These are phyloP conservation scores for Fagopyrum tataricum DNA, from an alignment of 148 eudicot species.

Conservation along the genomic window DNA sequence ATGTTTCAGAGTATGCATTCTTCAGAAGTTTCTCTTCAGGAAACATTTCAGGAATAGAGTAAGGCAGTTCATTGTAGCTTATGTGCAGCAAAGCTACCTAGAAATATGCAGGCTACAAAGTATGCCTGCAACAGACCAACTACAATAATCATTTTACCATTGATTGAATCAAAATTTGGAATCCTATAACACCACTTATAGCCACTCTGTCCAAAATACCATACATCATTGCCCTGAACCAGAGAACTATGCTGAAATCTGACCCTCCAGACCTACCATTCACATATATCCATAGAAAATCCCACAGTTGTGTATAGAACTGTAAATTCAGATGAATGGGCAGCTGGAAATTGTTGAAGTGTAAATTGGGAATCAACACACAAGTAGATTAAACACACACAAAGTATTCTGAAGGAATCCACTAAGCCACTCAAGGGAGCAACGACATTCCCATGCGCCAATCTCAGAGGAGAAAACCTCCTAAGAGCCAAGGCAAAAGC, in stretches of 20 bases:
- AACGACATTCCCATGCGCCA: too few species aligned
- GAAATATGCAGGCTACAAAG: not conserved
- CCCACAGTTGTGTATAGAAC: not conserved
- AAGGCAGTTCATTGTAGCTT: not conserved
- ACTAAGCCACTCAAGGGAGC: too few species aligned
- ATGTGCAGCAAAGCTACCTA: not conserved
- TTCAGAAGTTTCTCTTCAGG: not conserved
- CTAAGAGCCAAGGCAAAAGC: too few species aligned
- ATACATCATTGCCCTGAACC: not conserved
- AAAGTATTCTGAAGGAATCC: too few species aligned
- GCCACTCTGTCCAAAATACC: not conserved
- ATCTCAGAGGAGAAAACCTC: too few species aligned
- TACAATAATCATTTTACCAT: not conserved
- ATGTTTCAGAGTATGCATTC: not conserved
- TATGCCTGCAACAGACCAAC: not conserved
- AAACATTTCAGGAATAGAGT: not conserved
- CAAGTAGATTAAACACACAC: too few species aligned
- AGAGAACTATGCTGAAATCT: conserved; percentile 2
- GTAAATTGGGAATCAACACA: too few species aligned
- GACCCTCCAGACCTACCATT: not conserved
- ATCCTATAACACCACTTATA: not conserved
- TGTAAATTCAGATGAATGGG: not conserved
- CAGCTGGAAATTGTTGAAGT: not conserved
- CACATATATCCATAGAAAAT: not conserved
- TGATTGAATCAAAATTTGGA: not conserved